phyloP scores from a whole-genome alignment of 805 yeast species.

The Spathaspora girioi region DNA sequence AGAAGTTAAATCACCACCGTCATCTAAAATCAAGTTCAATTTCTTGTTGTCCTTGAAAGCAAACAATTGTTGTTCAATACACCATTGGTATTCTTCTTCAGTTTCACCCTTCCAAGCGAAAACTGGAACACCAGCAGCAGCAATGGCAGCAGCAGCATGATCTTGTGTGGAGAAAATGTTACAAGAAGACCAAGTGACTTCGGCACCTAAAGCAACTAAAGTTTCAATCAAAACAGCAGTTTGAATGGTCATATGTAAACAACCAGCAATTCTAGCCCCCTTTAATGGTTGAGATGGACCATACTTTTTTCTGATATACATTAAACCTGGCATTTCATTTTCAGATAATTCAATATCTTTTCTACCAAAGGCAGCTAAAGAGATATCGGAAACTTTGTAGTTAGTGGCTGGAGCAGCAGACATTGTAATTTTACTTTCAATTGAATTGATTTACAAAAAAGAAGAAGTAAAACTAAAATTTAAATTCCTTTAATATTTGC shows the following conservation, averaged over 20 bases:
- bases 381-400: slow-evolving; percentile 96
- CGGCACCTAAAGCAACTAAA: slow-evolving; percentile 95
- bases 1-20: slow-evolving; percentile 98
- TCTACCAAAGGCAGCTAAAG: slow-evolving; percentile 99
- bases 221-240: slow-evolving; percentile 99
- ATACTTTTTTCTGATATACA: slow-evolving; percentile 93
- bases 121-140: slow-evolving; percentile 98
- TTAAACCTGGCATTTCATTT: slow-evolving; percentile 99
- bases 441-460: background rate
- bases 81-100: slow-evolving; percentile 99
- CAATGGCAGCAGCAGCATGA: slow-evolving; percentile 99
- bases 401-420: slow-evolving; percentile 49
- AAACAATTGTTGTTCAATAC: slow-evolving; percentile 98
- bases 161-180: slow-evolving; percentile 99
- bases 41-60: slow-evolving; percentile 95
- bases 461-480: background rate
- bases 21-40: slow-evolving; percentile 96
- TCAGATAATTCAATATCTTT: slow-evolving; percentile 98
- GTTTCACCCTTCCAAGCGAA: slow-evolving; percentile 99
- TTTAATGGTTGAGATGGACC: slow-evolving; percentile 90
- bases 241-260: slow-evolving; percentile 99
- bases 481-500: background rate
- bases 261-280: slow-evolving; percentile 98
- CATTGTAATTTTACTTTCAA: slow-evolving; percentile 11
- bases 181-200: slow-evolving; percentile 99